Conservation (phyloP, 2,329 filamentous ascomycete genomes). For the Aspergillus spinulosporus region DNA sequence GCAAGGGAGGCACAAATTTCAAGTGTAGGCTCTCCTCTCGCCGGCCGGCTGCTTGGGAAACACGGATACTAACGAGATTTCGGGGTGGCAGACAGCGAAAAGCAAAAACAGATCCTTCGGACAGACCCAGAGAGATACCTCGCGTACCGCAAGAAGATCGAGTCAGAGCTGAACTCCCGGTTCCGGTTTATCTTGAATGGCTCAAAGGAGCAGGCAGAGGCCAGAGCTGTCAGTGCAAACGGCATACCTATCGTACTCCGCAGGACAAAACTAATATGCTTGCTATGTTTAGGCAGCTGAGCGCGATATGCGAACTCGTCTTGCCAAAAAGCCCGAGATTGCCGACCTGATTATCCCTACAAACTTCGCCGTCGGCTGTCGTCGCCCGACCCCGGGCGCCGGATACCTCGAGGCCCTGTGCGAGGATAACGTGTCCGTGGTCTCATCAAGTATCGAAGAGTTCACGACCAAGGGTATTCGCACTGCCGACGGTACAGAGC, state of each 20-base stretch:
- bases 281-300: background rate
- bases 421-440: slow-evolving; percentile 60
- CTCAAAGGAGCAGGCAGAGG: slow-evolving; percentile 46
- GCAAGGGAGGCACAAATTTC: slow-evolving; percentile 25
- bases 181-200: slow-evolving; percentile 38
- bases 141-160: slow-evolving; percentile 31
- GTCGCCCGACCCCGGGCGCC: slow-evolving; percentile 46
- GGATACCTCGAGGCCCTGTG: slow-evolving; percentile 61
- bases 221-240: slow-evolving; percentile 20
- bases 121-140: slow-evolving; percentile 25
- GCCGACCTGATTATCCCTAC: slow-evolving; percentile 38
- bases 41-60: too few species aligned
- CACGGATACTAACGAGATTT: too few species aligned
- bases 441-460: slow-evolving; percentile 54
- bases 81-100: background rate
- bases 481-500: slow-evolving; percentile 29
- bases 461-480: slow-evolving; percentile 30
- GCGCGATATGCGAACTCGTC: background rate
- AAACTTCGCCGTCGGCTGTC: slow-evolving; percentile 42
- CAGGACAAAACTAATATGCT: slow-evolving; percentile 4
- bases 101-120: slow-evolving; percentile 19
- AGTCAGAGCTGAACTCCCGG: slow-evolving; percentile 28
- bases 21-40: slow-evolving; percentile 15
- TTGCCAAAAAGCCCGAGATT: slow-evolving; percentile 31
- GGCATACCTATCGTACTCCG: too few species aligned